These are phyloP conservation scores for Casuarina equisetifolia DNA, from an alignment of 306 rosid genomes.

Conservation along the genomic window DNA sequence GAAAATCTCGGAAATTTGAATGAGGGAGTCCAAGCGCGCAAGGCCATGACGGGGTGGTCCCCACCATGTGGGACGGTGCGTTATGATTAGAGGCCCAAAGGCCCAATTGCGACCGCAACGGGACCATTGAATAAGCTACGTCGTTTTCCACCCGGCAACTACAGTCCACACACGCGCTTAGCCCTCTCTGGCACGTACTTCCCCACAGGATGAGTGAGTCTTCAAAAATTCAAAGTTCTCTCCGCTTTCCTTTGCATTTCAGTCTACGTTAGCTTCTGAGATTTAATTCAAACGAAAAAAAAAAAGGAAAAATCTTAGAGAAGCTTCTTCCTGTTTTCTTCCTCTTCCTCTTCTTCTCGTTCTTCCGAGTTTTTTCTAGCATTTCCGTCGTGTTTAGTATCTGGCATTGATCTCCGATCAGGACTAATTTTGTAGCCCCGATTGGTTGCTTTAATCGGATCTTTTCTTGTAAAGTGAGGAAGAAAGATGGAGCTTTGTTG, in stretches of 20 bases:
- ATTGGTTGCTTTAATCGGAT: background rate
- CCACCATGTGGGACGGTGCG: slow-evolving; percentile 65
- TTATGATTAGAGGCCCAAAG: slow-evolving; percentile 23
- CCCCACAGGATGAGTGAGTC: background rate
- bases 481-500: background rate
- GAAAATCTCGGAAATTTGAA: slow-evolving; percentile 54
- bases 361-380: background rate
- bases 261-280: background rate
- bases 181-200: slow-evolving; percentile 35
- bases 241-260: slow-evolving; percentile 11
- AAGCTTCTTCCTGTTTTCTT: background rate
- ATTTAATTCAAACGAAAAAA: too few species aligned
- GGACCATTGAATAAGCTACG: slow-evolving; percentile 40
- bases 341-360: background rate
- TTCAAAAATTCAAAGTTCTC: slow-evolving; percentile 46
- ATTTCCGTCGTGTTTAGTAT: background rate
- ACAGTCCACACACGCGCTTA: slow-evolving; percentile 10
- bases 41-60: slow-evolving; percentile 39
- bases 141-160: slow-evolving; percentile 32
- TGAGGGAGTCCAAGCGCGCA: slow-evolving; percentile 82
- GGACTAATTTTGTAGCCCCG: slow-evolving; percentile 9
- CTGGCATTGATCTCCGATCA: background rate
- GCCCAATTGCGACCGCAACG: slow-evolving; percentile 32
- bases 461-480: background rate
- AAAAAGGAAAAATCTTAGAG: background rate